A percentile compares a stretch with the other conserved stretches of the same genome.
Conservation (phyloP, 108 stramenopile species). For the Cyclotella atomus region DNA sequence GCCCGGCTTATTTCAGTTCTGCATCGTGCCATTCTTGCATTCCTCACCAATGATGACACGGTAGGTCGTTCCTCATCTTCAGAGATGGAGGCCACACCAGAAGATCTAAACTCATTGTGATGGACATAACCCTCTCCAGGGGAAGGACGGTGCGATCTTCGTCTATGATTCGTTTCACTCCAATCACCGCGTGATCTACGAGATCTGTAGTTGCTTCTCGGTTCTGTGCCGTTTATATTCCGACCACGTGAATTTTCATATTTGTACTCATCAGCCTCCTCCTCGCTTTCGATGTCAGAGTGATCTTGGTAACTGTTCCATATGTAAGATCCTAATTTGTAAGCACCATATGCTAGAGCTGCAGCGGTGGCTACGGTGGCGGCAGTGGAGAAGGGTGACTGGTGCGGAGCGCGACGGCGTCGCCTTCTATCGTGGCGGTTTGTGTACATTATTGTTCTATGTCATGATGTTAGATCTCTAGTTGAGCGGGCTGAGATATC, state of each 20-base stretch:
- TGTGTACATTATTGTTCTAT: neutral
- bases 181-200: constrained; percentile 39
- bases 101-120: too few relatives aligned
- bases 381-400: neutral
- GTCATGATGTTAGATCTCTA: too few relatives aligned
- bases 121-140: constrained; percentile 21
- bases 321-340: constrained; percentile 21
- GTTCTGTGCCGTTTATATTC: neutral
- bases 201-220: constrained; percentile 9
- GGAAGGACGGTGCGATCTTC: constrained; percentile 37
- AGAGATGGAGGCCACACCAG: too few relatives aligned
- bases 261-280: constrained; percentile 10
- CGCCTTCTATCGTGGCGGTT: neutral
- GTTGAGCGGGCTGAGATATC: too few relatives aligned
- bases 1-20: constrained; percentile 39
- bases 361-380: constrained; percentile 23
- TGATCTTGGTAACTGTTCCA: constrained; percentile 17
- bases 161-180: constrained; percentile 19
- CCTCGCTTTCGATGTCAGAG: constrained; percentile 8
- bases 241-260: constrained; percentile 4
- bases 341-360: constrained; percentile 30
- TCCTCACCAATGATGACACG: constrained; percentile 14
- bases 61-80: too few relatives aligned
- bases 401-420: constrained; percentile 13
- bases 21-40: constrained; percentile 35